Conservation (phyloP, 2,329 filamentous ascomycete genomes). For the Sodiomyces alkalinus region DNA sequence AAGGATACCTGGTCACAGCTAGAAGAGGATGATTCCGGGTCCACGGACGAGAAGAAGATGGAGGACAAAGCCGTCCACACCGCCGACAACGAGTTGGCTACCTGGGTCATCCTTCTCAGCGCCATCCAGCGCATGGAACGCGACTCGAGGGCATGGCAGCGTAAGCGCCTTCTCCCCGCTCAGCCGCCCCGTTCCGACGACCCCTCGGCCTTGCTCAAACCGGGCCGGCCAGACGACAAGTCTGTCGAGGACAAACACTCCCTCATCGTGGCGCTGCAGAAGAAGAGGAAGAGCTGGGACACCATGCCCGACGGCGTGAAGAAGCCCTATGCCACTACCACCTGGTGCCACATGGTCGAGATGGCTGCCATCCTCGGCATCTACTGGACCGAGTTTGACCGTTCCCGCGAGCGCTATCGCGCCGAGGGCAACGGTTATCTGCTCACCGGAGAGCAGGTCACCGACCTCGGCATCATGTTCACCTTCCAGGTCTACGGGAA, state of each 20-base stretch:
- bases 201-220: neutral
- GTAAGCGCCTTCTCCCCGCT: conserved; percentile 9
- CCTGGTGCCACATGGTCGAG: conserved; percentile 40
- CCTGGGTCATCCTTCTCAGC: conserved; percentile 36
- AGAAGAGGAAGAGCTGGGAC: conserved; percentile 32
- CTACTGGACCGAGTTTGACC: conserved; percentile 44
- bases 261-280: conserved; percentile 29
- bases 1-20: conserved; percentile 17
- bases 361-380: conserved; percentile 38
- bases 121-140: conserved; percentile 34
- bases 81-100: conserved; percentile 39
- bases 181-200: neutral
- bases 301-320: conserved; percentile 31
- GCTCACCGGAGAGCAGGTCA: conserved; percentile 27
- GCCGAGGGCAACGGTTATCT: conserved; percentile 40
- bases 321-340: conserved; percentile 36
- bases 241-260: neutral
- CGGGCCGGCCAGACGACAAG: neutral
- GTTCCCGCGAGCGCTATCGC: conserved; percentile 32
- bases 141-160: conserved; percentile 31
- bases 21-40: conserved; percentile 11
- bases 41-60: conserved; percentile 12
- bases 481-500: conserved; percentile 34
- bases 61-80: conserved; percentile 25
- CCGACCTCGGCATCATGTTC: conserved; percentile 38